phyloP scores from a whole-genome alignment of 2,329 filamentous ascomycete genomes.

The Thermomyces lanuginosus region DNA sequence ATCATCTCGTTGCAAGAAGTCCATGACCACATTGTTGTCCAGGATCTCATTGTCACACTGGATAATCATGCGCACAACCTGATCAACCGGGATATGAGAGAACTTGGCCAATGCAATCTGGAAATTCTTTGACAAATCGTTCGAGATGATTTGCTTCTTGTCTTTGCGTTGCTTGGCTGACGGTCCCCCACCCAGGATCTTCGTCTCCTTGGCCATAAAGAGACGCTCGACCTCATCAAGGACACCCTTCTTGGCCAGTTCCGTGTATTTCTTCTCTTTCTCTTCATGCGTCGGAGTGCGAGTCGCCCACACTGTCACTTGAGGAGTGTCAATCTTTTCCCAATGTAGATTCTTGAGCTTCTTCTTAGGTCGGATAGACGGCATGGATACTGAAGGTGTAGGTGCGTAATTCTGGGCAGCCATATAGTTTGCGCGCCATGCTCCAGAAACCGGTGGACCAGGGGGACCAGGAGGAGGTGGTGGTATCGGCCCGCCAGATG shows the following conservation, averaged over 20 bases:
- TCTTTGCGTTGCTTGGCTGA: slow-evolving; percentile 61
- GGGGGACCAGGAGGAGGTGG: slow-evolving; percentile 40
- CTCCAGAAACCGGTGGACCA: slow-evolving; percentile 42
- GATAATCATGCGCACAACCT: slow-evolving; percentile 81
- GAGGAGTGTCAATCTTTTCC: slow-evolving; percentile 91
- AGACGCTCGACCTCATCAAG: slow-evolving; percentile 94
- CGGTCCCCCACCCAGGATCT: slow-evolving; percentile 54
- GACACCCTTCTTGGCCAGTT: slow-evolving; percentile 85
- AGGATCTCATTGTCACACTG: slow-evolving; percentile 83
- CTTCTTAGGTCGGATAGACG: slow-evolving; percentile 85
- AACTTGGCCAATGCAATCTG: slow-evolving; percentile 92
- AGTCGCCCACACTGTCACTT: slow-evolving; percentile 82
- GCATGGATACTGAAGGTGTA: slow-evolving; percentile 48
- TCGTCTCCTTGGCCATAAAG: slow-evolving; percentile 95
- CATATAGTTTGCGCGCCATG: slow-evolving; percentile 54
- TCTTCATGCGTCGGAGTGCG: slow-evolving; percentile 74
- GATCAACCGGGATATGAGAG: slow-evolving; percentile 67
- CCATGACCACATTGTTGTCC: slow-evolving; percentile 85
- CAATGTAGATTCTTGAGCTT: slow-evolving; percentile 98
- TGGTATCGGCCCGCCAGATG: slow-evolving; percentile 26
- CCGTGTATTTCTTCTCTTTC: slow-evolving; percentile 88
- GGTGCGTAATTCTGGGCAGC: slow-evolving; percentile 42
- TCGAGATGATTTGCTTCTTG: slow-evolving; percentile 93
- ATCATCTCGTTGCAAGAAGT: slow-evolving; percentile 85
- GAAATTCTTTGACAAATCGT: slow-evolving; percentile 74